phyloP scores from a whole-genome alignment of 2,329 filamentous ascomycete species.

The Stagonosporopsis tanaceti region DNA sequence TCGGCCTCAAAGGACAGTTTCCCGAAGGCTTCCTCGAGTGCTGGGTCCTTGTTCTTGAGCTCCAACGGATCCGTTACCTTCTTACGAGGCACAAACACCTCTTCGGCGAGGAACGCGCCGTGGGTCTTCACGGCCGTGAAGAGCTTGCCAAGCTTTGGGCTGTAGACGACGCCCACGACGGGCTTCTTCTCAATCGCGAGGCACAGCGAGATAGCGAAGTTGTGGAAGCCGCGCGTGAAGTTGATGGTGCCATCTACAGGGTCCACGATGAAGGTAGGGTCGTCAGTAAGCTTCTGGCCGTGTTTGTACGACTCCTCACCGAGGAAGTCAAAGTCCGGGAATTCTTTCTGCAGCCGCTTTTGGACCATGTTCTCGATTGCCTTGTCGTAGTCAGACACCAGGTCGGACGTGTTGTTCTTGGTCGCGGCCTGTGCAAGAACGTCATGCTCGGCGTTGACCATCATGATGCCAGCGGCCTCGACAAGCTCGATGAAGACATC shows the following conservation, averaged over 20 bases:
- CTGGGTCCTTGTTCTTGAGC: not conserved
- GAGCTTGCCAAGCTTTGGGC: slow-evolving; percentile 46
- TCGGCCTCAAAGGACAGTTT: not conserved
- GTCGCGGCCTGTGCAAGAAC: slow-evolving; percentile 28
- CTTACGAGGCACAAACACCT: slow-evolving; percentile 12
- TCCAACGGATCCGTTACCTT: slow-evolving; percentile 3
- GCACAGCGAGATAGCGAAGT: slow-evolving; percentile 46
- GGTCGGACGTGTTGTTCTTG: slow-evolving; percentile 56
- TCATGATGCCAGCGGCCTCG: slow-evolving; percentile 41
- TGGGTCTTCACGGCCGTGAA: slow-evolving; percentile 46
- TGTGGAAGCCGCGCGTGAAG: slow-evolving; percentile 50
- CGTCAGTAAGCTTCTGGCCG: slow-evolving; percentile 39
- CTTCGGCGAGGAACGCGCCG: slow-evolving; percentile 41
- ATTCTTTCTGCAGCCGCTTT: slow-evolving; percentile 51
- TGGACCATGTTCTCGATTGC: slow-evolving; percentile 62
- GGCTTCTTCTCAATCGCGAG: slow-evolving; percentile 44
- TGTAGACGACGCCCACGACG: slow-evolving; percentile 48
- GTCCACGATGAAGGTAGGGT: slow-evolving; percentile 49
- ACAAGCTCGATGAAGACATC: slow-evolving; percentile 37
- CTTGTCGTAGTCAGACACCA: slow-evolving; percentile 64
- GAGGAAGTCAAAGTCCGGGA: slow-evolving; percentile 55
- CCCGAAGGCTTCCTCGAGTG: not conserved
- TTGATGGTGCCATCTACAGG: slow-evolving; percentile 52
- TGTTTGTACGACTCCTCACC: slow-evolving; percentile 49
- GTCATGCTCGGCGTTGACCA: slow-evolving; percentile 42